Base-by-base conservation (phyloP, 306 rosid species). In the Carpinus fangiana region DNA sequence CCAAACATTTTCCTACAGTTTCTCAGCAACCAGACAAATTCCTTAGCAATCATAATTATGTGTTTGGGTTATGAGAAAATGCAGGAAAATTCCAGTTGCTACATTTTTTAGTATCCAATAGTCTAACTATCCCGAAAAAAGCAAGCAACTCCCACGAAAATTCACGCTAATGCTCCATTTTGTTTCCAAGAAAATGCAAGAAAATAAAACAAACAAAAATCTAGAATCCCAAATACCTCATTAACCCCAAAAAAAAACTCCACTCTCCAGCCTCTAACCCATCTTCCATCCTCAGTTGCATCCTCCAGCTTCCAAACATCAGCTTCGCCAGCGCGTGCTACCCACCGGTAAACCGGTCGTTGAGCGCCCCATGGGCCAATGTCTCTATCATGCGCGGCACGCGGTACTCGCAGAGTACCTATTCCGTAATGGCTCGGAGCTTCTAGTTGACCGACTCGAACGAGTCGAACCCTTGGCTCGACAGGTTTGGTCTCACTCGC, bases 291-390 rank as follows among this genome's bases (percentile, higher is more conserved):
- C 26, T 23, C 26, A 23, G 26, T 23, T 23, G 26, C 0, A 23
- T 23, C 26, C 26, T 23, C 26, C 1, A 23, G 26, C 26, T 23
- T 23, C 26, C 26, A 23, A 90, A 82, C 90, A 90, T 80, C 34
- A 90, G 84, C 85, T 90, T 90, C 23, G 90, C 91, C 0, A 90
- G 84, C 45, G 88, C 82, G 76, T 86, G 79, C 93, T 91, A 90
- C 50, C 90, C 93, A 10, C 93, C 91, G 81, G 83, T 76, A 14
- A 90, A 84, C 45, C 91, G 78, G 18, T 76, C 83, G 48, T 65
- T 80, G 14, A 82, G 81, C 13, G 78, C 73, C 10, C 83, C 82
- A 46, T 38, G 48, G 2, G 74, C 68, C 82, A 90, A 67, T 46
- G 88, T 23, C 2, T 76, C 70, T 4, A 72, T 75, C 93, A 87